Evolutionary conservation across 202 grass and related monocot genomes (phyloP), one percentile per base, ranked within the genome.

Genomic region (Panicum virgatum): DNA sequence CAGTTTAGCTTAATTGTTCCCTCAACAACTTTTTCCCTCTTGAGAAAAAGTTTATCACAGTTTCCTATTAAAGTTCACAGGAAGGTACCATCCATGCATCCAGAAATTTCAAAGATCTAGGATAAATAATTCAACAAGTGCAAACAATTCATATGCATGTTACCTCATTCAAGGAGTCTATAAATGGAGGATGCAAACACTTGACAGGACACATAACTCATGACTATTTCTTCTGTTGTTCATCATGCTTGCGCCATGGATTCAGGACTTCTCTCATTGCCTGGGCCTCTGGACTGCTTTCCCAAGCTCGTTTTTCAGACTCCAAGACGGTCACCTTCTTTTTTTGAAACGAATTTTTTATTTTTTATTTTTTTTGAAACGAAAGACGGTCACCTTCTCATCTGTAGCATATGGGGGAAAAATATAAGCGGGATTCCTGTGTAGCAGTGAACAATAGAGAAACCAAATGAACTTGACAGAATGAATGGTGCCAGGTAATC

Each of bases 261-360:
- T 93, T 93, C 16, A 93, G 66, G 57, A 88, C 88, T 72, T 93
- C 88, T 86, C 77, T 90, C 60, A 86, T 88, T 12, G 85, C 91
- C 78, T 93, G 85, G 80, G 82, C 91, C 50, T 90, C 91, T 7
- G 74, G 68, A 80, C 82, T 83, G 82, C 69, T 88, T 72, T 90
- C 91, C 91, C 88, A 88, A 29, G 88, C 91, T 73, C 85, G 83
- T 77, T 93, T 93, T 82, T 93, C 91, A 9, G 88, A 86, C 82
- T 90, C 91, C 38, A 90, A 65, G 62, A 86, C 85, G 40, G 63
- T 74, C 9, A 93, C 91, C 79, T 93, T 93, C 26, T 93, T n/a
- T n/a, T n/a, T n/a, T n/a, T n/a, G n/a, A n/a, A n/a, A n/a, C n/a
- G n/a, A n/a, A n/a, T n/a, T n/a, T n/a, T n/a, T n/a, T n/a, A n/a